Base-by-base conservation (phyloP, 305 asterid genomes). In the Lippia alba region DNA sequence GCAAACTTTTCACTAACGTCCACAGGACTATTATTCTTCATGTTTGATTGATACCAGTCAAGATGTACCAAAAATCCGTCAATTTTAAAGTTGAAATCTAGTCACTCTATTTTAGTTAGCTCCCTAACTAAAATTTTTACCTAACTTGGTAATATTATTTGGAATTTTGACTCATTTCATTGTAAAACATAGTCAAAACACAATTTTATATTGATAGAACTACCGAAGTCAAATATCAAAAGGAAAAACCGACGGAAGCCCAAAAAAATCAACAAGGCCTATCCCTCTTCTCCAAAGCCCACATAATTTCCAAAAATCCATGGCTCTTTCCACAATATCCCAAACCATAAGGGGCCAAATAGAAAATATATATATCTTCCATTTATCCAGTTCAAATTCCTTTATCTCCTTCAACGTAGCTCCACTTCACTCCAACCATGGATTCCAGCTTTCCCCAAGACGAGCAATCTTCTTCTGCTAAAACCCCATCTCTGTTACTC, bases 391-490 rank as follows among this genome's bases (percentile, higher is more conserved):
- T 34, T 46, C 12, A 19, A 55, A 56, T 15, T 41, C 30, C 58
- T 55, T 56, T n/a, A 48, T 56, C 64, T 44, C 61, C 39, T 17
- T 8, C 71, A 54, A 32, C 56, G 12, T 15, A 0, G 54, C 66
- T 76, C 30, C 62, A 14, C 70, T 65, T 11, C 3, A 34, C 9
- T 36, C 49, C 30, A 68, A 57, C 64, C 75, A 32, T n/a, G 56
- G 51, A 17, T 46, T 62, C 58, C 73, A 15, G 61, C 60, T 57
- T 68, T 48, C 14, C 74, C n/a, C 77, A 69, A 8, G 81, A 70
- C 16, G 77, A 78, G 48, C 76, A 49, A 32, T 72, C 6, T 41
- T 14, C 36, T 17, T 14, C 32, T 24, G 72, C 71, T 32, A 20
- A 49, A 64, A 58, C 12, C 18, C 67, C 73, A 65, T 16, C 75